Base-by-base conservation (phyloP, 73 alveolate species). In the Halteria grandinella region DNA sequence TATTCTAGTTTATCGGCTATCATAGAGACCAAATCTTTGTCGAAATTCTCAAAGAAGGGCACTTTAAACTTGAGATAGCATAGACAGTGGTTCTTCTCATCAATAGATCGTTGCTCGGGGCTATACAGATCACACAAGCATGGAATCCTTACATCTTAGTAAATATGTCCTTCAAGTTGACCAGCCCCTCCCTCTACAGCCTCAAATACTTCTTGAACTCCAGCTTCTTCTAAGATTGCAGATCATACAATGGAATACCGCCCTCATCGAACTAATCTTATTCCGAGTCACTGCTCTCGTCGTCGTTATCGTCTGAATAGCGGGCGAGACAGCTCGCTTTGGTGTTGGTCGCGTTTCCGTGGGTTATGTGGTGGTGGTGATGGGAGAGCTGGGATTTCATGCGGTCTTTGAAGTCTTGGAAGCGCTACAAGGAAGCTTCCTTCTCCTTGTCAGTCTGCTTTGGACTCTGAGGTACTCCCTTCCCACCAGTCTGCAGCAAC, bases 41-140 rank as follows among this genome's bases (percentile, higher is more conserved):
- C 80, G 31, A 44, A 66, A 28, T 41, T 66, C 29, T 66, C 80
- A 66, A 66, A 66, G 66, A 66, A 66, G 4, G 80, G 80, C 17
- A 66, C 52, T 66, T 43, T 66, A 28, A 66, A 66, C 21, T 66
- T 66, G 15, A 66, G 47, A 33, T 18, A 66, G 58, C 80, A 66
- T 1, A 66, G 50, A 0, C 43, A 33, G 47, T 66, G 80, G 47
- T 66, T 66, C 23, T 66, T 66, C 53, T 66, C 80, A 10, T 66
- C 80, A 14, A 66, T 41, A 1, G 80, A 45, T 25, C 80, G 43
- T 32, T 57, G 20, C 29, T 66, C 80, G 47, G 66, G 69, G n/a
- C 80, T 66, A 66, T 6, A 41, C 5, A 1, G 28, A 3, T 3
- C 25, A 15, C 8, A 23, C 25, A 12, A 25, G 10, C 18, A 17